These are phyloP conservation scores for Malus asiatica DNA, from an alignment of 306 rosid genomes.

Conservation along the genomic window DNA sequence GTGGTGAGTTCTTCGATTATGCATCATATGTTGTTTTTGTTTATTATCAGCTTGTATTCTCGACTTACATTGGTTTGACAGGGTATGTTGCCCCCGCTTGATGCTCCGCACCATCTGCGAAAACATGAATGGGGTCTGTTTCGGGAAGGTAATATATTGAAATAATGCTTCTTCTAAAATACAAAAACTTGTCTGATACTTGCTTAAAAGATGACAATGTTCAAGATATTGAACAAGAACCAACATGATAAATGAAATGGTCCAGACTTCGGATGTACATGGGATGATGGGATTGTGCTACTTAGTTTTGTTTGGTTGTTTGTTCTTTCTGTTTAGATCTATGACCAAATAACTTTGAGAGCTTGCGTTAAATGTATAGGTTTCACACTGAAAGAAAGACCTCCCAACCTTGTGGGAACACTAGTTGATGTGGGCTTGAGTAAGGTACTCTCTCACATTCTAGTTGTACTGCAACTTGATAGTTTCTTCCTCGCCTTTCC, in stretches of 20 bases:
- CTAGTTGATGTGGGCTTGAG: slow-evolving; percentile 85
- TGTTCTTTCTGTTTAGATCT: not conserved
- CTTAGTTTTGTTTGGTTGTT: not conserved
- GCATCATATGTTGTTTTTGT: slow-evolving; percentile 10
- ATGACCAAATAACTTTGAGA: slow-evolving; percentile 15
- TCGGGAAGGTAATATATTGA: slow-evolving; percentile 60
- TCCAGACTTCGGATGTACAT: not conserved
- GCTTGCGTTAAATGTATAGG: slow-evolving; percentile 41
- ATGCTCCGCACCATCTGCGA: slow-evolving; percentile 96
- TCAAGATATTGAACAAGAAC: not conserved
- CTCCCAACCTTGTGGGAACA: slow-evolving; percentile 39
- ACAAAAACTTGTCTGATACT: not conserved
- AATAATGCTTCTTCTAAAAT: not conserved
- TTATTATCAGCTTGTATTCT: slow-evolving; percentile 5
- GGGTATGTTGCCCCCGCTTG: slow-evolving; percentile 98
- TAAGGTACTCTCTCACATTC: slow-evolving; percentile 51
- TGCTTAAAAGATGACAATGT: not conserved
- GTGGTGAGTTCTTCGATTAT: slow-evolving; percentile 47
- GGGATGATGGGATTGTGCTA: not conserved
- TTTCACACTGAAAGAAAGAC: slow-evolving; percentile 61
- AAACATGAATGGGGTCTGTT: slow-evolving; percentile 87
- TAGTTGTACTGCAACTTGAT: not conserved
- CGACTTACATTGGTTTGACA: slow-evolving; percentile 16
- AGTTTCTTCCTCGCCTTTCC: not conserved
- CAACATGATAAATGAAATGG: not conserved